Evolutionary conservation across 495 filamentous ascomycete species (phyloP).

Genomic region (Lasiosphaeriaceae sp.): DNA sequence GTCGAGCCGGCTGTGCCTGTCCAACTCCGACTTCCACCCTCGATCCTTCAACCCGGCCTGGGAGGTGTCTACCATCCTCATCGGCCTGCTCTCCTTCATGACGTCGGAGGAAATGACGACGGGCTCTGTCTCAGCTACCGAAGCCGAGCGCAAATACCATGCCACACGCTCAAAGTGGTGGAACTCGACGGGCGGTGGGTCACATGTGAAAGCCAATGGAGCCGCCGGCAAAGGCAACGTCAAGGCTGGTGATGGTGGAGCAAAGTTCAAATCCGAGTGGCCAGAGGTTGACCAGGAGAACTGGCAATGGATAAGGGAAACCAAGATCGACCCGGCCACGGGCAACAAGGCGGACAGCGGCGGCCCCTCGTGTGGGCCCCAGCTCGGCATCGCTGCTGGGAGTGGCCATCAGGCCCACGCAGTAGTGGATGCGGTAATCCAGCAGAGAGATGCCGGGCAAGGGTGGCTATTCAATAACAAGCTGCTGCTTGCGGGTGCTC

Average conservation of each 20-base stretch:
- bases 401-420: slow-evolving; percentile 70
- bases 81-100: slow-evolving; percentile 94
- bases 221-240: slow-evolving; percentile 47
- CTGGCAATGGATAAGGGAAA: slow-evolving; percentile 85
- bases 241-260: slow-evolving; percentile 81
- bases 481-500: slow-evolving; percentile 59
- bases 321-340: slow-evolving; percentile 73
- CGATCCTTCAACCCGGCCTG: slow-evolving; percentile 99
- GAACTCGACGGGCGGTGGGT: slow-evolving; percentile 96
- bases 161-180: slow-evolving; percentile 86
- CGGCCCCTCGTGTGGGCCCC: slow-evolving; percentile 61
- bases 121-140: slow-evolving; percentile 75
- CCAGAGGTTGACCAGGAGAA: slow-evolving; percentile 87
- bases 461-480: slow-evolving; percentile 78
- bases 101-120: slow-evolving; percentile 99
- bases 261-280: slow-evolving; percentile 88
- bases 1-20: slow-evolving; percentile 85
- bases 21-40: slow-evolving; percentile 95
- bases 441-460: slow-evolving; percentile 71
- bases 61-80: slow-evolving; percentile 95
- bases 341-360: slow-evolving; percentile 52
- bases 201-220: slow-evolving; percentile 43
- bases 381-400: slow-evolving; percentile 60
- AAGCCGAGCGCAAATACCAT: slow-evolving; percentile 72
- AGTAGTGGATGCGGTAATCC: slow-evolving; percentile 70